These are phyloP conservation scores for Phaeotremella skinneri DNA, from an alignment of 768 basidiomycete genomes.

Conservation along the genomic window DNA sequence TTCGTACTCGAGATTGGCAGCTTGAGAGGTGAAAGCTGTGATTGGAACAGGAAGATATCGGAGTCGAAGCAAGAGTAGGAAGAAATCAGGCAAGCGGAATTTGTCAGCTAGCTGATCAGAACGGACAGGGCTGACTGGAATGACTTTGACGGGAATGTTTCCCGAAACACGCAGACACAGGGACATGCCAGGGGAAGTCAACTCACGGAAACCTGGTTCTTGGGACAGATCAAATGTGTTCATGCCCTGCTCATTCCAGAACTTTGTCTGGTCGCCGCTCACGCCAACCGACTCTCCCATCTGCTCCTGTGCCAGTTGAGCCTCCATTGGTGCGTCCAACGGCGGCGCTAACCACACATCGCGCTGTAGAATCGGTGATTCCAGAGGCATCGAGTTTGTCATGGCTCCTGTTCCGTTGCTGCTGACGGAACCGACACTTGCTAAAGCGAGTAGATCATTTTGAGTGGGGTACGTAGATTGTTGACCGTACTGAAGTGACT, in stretches of 20 bases:
- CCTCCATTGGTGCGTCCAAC: not conserved
- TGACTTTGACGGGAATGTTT: too few relatives aligned
- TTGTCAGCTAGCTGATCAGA: not conserved
- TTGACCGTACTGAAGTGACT: not conserved
- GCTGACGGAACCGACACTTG: not conserved
- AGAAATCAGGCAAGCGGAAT: not conserved
- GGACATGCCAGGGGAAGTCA: too few relatives aligned
- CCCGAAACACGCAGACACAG: too few relatives aligned
- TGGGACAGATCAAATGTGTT: not conserved
- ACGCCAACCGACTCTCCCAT: not conserved
- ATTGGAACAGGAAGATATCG: too few relatives aligned
- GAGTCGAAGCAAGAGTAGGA: not conserved
- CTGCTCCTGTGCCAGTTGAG: not conserved
- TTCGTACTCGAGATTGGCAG: conserved; percentile 90
- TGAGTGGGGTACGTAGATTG: not conserved
- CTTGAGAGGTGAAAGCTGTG: conserved; percentile 73
- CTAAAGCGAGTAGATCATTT: not conserved
- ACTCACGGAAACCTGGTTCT: not conserved
- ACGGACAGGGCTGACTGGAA: too few relatives aligned
- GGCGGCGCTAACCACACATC: conserved; percentile 2
- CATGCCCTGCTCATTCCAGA: not conserved
- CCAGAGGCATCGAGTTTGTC: not conserved
- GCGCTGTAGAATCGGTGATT: not conserved
- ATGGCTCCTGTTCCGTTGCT: not conserved
- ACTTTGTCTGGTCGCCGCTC: not conserved